phyloP scores from a whole-genome alignment of 1,284 basidiomycete genomes.

The Violaceomyces palustris region DNA sequence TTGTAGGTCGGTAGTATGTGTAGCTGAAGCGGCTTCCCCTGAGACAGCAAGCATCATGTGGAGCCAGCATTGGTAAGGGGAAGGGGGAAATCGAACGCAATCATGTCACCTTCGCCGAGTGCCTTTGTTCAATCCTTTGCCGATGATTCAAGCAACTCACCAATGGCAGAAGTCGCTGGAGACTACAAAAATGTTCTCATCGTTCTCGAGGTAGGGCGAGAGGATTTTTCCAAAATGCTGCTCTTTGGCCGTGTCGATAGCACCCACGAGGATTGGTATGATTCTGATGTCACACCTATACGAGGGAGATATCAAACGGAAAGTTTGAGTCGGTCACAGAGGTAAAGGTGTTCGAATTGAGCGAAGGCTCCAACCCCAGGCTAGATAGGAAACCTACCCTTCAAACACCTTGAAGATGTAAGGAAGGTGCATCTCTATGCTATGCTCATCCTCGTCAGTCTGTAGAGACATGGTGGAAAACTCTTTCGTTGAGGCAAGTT shows the following conservation, averaged over 20 bases:
- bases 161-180: slow-evolving; percentile 99
- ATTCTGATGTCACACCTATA: slow-evolving; percentile 68
- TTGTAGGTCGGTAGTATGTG: slow-evolving; percentile 77
- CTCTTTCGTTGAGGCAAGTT: slow-evolving; percentile 65
- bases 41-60: not conserved
- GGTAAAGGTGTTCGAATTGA: no score
- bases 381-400: slow-evolving; percentile 64
- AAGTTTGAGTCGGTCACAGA: no score
- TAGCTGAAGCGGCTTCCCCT: slow-evolving; percentile 88
- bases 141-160: slow-evolving; percentile 56
- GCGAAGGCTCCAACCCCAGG: no score
- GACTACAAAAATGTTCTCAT: slow-evolving; percentile 79
- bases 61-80: not conserved
- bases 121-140: not conserved
- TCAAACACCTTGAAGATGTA: slow-evolving; percentile 83
- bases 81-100: not conserved
- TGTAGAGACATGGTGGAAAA: slow-evolving; percentile 67
- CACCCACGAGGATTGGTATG: slow-evolving; percentile 87
- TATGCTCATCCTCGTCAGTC: slow-evolving; percentile 90
- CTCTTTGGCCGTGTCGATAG: slow-evolving; percentile 65
- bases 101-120: not conserved
- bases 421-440: slow-evolving; percentile 94
- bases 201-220: slow-evolving; percentile 70
- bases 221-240: slow-evolving; percentile 65
- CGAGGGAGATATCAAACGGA: no score